phyloP scores from a whole-genome alignment of 805 yeast species.

The Brettanomyces custersianus region DNA sequence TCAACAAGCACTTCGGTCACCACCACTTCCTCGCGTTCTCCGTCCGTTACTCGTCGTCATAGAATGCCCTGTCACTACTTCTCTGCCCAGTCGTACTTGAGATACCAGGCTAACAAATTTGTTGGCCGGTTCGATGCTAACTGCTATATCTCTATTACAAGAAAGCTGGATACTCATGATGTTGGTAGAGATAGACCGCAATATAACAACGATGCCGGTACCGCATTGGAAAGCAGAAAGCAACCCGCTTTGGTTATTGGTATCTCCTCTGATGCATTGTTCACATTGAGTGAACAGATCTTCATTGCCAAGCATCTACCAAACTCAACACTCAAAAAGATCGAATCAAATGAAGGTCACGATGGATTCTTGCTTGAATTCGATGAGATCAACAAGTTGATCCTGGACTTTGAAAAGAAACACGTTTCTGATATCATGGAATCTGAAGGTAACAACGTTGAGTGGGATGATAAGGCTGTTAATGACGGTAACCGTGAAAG shows the following conservation, averaged over 20 bases:
- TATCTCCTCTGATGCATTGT: constrained; percentile 83
- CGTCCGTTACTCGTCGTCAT: constrained; percentile 21
- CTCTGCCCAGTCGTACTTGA: constrained; percentile 89
- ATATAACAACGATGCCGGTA: constrained; percentile 29
- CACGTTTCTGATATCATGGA: constrained; percentile 54
- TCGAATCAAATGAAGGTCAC: constrained; percentile 93
- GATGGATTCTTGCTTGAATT: constrained; percentile 94
- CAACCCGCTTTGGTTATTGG: constrained; percentile 86
- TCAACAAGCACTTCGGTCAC: constrained; percentile 2
- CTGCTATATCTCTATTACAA: constrained; percentile 87
- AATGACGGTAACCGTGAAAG: constrained; percentile 46
- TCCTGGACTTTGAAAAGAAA: constrained; percentile 54
- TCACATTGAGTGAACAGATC: constrained; percentile 88
- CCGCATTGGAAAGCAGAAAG: constrained; percentile 47
- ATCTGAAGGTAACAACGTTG: constrained; percentile 35
- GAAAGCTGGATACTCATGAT: constrained; percentile 94
- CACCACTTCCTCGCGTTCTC: neutral
- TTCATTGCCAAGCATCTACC: constrained; percentile 70
- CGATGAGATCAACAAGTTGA: constrained; percentile 63
- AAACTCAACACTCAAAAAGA: constrained; percentile 54
- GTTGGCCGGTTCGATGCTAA: constrained; percentile 89
- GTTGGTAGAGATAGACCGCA: constrained; percentile 65
- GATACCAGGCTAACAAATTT: constrained; percentile 92
- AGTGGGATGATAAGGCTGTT: constrained; percentile 35
- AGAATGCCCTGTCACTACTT: constrained; percentile 53